phyloP scores from a whole-genome alignment of 1,139 yeast species.

The Yamadazyma atlantica region DNA sequence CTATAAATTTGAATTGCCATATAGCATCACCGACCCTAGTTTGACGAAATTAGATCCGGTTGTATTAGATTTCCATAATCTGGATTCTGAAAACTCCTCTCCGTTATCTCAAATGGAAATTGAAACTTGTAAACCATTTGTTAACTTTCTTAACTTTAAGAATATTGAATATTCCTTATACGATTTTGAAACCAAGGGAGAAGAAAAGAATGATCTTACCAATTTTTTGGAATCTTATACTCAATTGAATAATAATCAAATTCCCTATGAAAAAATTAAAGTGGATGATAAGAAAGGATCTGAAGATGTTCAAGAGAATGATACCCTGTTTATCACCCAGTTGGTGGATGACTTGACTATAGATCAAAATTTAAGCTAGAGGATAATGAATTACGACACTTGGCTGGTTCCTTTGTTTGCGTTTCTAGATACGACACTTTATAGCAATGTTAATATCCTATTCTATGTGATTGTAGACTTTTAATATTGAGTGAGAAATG shows the following conservation, averaged over 20 bases:
- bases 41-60: slow-evolving; percentile 3
- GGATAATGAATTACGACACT: neutral
- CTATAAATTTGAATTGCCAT: slow-evolving; percentile 48
- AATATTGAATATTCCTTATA: slow-evolving; percentile 35
- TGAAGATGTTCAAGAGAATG: slow-evolving; percentile 5
- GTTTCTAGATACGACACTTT: neutral
- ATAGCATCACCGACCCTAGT: slow-evolving; percentile 10
- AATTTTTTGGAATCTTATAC: slow-evolving; percentile 7
- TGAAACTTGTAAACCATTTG: slow-evolving; percentile 61
- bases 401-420: slow-evolving; percentile 1
- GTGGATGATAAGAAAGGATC: slow-evolving; percentile 3
- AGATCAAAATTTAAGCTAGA: slow-evolving; percentile 4
- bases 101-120: slow-evolving; percentile 64
- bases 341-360: slow-evolving; percentile 12
- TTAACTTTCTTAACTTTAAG: slow-evolving; percentile 45
- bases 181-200: slow-evolving; percentile 12
- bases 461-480: no score
- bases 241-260: slow-evolving; percentile 3
- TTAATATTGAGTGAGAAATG: no score
- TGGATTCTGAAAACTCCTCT: slow-evolving; percentile 7
- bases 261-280: slow-evolving; percentile 7
- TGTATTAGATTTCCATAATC: neutral
- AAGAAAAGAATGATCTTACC: slow-evolving; percentile 6
- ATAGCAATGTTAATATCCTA: no score
- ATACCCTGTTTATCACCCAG: slow-evolving; percentile 10